Evolutionary conservation across 768 basidiomycete species (phyloP).

Genomic region (Xerocomellus intermedius): DNA sequence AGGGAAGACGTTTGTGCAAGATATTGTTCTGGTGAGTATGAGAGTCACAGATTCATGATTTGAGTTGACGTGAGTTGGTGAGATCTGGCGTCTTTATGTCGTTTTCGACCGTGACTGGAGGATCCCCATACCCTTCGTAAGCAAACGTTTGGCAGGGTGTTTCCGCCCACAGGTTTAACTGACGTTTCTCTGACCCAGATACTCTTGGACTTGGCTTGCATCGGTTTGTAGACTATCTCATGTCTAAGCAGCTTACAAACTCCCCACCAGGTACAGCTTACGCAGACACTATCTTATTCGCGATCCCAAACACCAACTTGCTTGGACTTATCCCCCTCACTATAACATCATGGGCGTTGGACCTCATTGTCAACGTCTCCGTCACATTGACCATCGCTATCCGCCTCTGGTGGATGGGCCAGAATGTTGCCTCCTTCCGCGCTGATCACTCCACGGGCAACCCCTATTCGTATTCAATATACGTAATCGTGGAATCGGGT

Average conservation of each 20-base stretch:
- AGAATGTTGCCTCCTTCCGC: constrained; percentile 6
- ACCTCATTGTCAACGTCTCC: constrained; percentile 18
- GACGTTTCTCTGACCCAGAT: constrained; percentile 8
- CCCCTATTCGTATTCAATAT: constrained; percentile 14
- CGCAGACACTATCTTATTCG: constrained; percentile 8
- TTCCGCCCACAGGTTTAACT: background rate
- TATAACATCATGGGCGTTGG: constrained; percentile 18
- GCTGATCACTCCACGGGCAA: background rate
- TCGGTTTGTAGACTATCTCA: constrained; percentile 9
- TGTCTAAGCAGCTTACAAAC: background rate
- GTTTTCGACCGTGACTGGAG: constrained; percentile 24
- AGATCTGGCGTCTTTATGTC: constrained; percentile 26
- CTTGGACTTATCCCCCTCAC: constrained; percentile 6
- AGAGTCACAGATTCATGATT: background rate
- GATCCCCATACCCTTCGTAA: constrained; percentile 17
- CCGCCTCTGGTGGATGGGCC: background rate
- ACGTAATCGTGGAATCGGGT: too few species aligned
- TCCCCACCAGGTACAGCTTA: constrained; percentile 6
- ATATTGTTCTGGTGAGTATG: constrained; percentile 14
- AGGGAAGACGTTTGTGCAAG: constrained; percentile 15
- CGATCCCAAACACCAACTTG: constrained; percentile 9
- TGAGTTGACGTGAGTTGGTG: background rate
- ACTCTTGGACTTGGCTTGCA: constrained; percentile 19
- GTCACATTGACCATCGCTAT: constrained; percentile 23
- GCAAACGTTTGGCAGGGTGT: background rate